Evolutionary conservation across 192 early-diverging fungal genomes (phyloP).

Genomic region (Globomyces pollinis-pini): DNA sequence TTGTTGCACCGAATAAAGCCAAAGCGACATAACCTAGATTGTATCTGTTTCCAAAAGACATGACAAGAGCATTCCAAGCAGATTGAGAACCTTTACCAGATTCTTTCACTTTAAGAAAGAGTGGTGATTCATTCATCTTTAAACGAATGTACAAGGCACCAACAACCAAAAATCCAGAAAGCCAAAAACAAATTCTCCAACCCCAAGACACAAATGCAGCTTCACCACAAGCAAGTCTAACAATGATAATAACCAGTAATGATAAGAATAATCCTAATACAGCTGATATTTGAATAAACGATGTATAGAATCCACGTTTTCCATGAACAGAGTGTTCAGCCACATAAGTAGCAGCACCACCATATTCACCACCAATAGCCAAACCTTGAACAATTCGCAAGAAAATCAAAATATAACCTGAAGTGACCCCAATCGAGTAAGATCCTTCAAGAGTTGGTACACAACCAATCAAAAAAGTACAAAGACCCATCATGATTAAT

Average conservation of each 20-base stretch:
- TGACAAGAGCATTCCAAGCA: slow-evolving; percentile 1
- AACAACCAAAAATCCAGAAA: slow-evolving; percentile 20
- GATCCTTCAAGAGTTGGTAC: slow-evolving; percentile 14
- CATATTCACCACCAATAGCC: slow-evolving; percentile 28
- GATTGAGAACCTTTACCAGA: background rate
- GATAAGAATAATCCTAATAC: slow-evolving; percentile 13
- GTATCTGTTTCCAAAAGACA: background rate
- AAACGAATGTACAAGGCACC: slow-evolving; percentile 15
- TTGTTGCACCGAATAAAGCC: slow-evolving; percentile 12
- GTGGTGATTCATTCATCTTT: slow-evolving; percentile 19
- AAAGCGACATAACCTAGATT: slow-evolving; percentile 6
- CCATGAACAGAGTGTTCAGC: slow-evolving; percentile 17
- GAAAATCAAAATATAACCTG: slow-evolving; percentile 19
- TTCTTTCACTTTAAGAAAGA: slow-evolving; percentile 14
- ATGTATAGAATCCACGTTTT: slow-evolving; percentile 17
- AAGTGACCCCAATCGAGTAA: slow-evolving; percentile 8
- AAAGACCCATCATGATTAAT: slow-evolving; percentile 17
- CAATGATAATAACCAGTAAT: slow-evolving; percentile 15
- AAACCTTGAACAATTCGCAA: slow-evolving; percentile 22
- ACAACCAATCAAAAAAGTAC: slow-evolving; percentile 22
- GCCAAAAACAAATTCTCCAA: slow-evolving; percentile 25
- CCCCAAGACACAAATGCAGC: slow-evolving; percentile 12
- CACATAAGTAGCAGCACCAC: slow-evolving; percentile 20
- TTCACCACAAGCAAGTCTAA: background rate
- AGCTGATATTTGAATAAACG: slow-evolving; percentile 18